These are phyloP conservation scores for Neospermospora avenae DNA, from an alignment of 2,329 filamentous ascomycete species.

Conservation along the genomic window DNA sequence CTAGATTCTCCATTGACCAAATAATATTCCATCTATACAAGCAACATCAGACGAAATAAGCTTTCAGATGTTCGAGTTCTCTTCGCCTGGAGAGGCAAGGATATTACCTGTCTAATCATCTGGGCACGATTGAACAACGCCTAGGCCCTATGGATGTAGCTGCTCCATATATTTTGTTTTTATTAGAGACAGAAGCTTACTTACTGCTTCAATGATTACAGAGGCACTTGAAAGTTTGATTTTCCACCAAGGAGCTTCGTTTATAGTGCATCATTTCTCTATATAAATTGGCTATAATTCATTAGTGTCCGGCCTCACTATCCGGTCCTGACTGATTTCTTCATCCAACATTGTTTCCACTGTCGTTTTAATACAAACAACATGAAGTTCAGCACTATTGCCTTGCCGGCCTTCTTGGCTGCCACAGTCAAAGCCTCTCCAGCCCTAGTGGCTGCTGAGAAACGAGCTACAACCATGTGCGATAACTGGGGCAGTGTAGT, in stretches of 20 bases:
- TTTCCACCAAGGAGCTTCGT: slow-evolving; percentile 4
- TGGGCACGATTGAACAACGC: no score
- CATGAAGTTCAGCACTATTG: slow-evolving; percentile 16
- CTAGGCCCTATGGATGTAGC: no score
- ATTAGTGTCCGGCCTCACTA: not conserved
- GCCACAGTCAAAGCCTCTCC: slow-evolving; percentile 14
- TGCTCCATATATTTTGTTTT: not conserved
- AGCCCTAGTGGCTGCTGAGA: slow-evolving; percentile 27
- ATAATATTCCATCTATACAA: not conserved
- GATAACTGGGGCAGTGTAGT: slow-evolving; percentile 15
- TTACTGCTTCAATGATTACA: not conserved
- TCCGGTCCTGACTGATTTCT: not conserved
- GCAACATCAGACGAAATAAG: no score
- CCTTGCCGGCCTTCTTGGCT: slow-evolving; percentile 33
- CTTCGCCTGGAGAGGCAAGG: no score
- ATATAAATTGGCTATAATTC: not conserved
- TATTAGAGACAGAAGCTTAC: not conserved
- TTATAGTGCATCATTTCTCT: not conserved
- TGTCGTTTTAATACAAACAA: not conserved
- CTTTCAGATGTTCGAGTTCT: no score
- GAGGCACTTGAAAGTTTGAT: slow-evolving; percentile 2
- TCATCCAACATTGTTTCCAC: not conserved
- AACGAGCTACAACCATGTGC: slow-evolving; percentile 33
- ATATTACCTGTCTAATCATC: no score
- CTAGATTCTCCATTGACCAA: not conserved